Conservation (phyloP, 164 flowering plant genomes). For the Vitis riparia region DNA sequence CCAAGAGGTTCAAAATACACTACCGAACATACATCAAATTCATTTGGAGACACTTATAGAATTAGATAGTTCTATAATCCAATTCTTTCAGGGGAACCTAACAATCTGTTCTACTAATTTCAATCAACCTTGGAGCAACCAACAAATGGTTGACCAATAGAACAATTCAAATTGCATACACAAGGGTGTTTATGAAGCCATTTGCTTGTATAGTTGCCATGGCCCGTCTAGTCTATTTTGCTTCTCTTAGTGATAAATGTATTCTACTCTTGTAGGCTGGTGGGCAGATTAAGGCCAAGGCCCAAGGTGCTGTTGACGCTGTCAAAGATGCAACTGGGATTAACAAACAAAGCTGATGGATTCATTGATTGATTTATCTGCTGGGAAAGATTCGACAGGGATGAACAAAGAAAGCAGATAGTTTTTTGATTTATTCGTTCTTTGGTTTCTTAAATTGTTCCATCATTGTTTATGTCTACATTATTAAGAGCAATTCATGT, state of each 20-base stretch:
- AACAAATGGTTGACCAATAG: no score
- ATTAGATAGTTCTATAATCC: no score
- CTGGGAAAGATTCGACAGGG: no score
- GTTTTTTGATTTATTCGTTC: neutral
- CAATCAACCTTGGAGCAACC: no score
- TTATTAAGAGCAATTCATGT: no score
- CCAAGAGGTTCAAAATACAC: neutral
- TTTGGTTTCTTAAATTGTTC: neutral
- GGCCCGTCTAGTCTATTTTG: neutral
- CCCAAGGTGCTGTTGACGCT: constrained; percentile 3
- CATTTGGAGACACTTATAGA: no score
- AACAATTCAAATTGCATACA: neutral
- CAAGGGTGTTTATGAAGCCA: neutral
- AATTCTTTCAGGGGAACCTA: no score
- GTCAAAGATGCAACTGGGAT: constrained; percentile 7
- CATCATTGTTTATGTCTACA: neutral
- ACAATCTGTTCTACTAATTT: no score
- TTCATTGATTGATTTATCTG: neutral
- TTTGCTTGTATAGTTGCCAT: neutral
- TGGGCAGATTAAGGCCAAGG: neutral
- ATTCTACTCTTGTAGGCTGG: neutral
- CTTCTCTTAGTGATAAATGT: neutral
- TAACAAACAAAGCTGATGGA: constrained; percentile 4
- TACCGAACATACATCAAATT: no score
- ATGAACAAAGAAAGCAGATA: neutral